Base-by-base conservation (phyloP, 176 grass and related monocot genomes). In the Oryza nivara region DNA sequence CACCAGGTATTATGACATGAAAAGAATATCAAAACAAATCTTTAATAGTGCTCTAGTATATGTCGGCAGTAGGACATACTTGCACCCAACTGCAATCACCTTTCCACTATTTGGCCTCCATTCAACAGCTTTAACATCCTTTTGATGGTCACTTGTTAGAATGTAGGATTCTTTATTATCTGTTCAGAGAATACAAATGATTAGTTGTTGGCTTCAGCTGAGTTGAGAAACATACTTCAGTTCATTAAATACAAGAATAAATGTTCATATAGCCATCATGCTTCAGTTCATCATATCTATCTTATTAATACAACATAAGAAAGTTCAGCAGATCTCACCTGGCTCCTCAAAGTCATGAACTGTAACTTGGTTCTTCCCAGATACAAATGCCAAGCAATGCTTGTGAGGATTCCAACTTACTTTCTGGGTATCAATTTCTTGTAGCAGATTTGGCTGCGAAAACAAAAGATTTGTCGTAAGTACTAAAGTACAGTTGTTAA, bases 81-180 rank as follows among this genome's bases (percentile, higher is more conserved):
- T 98, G 89, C 93, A 98, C 65, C 87, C 92, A 86, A 93, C 80
- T 73, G 96, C 88, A 66, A 98, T 91, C 91, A 94, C 93, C 91
- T 89, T 98, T 70, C 96, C 96, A 72, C 96, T 93, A 47, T 98
- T 98, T 77, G 91, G 93, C 81, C 93, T 95, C 96, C 96, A 98
- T 58, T 85, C 93, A 52, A 98, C 78, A 78, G 93, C 78, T 87
- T 89, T 95, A 70, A 94, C 83, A 63, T 92, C 87, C 80, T 68
- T 90, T 88, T 93, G 95, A 70, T 79, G 87, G 67, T 94, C 93
- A 25, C 88, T 98, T 26, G 85, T 90, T 77, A 98, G 86, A 85
- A 95, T 75, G 70, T 78, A 92, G 19, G 86, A 79, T 81, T 98
- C 96, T 98, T 98, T 98, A 76, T 84, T 61, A 87, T 95, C 96